A percentile compares a stretch with the other conserved stretches of the same genome.
Conservation (phyloP, 305 asterid genomes). For the Fraxinus ornus region DNA sequence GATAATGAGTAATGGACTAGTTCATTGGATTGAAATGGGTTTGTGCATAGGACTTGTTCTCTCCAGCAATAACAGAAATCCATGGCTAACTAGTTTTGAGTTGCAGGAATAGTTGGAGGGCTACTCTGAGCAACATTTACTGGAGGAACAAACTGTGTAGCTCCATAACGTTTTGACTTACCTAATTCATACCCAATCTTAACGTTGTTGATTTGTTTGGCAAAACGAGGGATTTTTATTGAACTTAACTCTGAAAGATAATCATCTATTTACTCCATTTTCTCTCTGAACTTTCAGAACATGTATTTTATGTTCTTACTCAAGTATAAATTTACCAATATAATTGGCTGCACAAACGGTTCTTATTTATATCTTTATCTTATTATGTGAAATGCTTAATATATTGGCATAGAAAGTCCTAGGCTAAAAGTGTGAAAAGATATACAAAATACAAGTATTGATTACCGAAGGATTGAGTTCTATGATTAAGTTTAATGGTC, state of each 20-base stretch:
- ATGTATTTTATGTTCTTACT: background rate
- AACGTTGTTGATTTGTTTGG: background rate
- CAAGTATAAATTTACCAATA: background rate
- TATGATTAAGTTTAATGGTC: background rate
- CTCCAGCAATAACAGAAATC: background rate
- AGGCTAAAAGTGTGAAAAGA: background rate
- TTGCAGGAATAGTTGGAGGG: background rate
- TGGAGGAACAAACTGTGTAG: background rate
- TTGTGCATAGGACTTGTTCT: background rate
- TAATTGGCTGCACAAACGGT: background rate
- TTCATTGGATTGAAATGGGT: conserved; percentile 1
- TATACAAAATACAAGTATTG: background rate
- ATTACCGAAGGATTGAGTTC: background rate
- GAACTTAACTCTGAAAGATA: background rate
- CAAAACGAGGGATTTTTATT: background rate
- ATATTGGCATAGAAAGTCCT: background rate
- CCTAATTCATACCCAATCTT: background rate
- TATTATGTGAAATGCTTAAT: background rate
- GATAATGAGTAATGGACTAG: background rate
- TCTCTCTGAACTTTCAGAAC: background rate
- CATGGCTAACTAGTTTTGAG: background rate
- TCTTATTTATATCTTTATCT: background rate
- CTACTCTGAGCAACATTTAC: background rate
- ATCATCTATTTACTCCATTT: background rate
- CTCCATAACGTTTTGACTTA: background rate